Evolutionary conservation across 139 green algal species (phyloP).

Genomic region (Eudorina sp.): DNA sequence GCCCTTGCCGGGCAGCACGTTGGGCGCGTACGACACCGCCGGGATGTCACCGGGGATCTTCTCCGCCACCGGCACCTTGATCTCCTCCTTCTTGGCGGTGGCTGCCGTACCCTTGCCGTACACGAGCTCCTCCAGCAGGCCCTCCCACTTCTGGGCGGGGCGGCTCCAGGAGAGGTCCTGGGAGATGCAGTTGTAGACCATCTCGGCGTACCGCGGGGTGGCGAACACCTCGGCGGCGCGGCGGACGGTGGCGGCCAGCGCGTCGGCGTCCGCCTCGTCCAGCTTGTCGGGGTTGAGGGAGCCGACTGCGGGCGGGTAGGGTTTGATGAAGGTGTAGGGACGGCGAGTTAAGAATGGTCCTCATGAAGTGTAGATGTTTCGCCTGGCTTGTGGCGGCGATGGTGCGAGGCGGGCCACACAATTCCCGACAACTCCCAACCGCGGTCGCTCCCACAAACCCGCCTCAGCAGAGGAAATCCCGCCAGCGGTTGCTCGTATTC

Average conservation of each 20-base stretch:
- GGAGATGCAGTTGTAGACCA: conserved; percentile 92
- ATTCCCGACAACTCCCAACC: no score
- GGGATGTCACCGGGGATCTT: conserved; percentile 50
- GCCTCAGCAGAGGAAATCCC: no score
- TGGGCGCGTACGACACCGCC: conserved; percentile 22
- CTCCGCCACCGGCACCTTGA: conserved; percentile 60
- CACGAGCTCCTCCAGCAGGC: conserved; percentile 80
- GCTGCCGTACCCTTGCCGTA: conserved; percentile 12
- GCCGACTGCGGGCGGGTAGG: conserved; percentile 82
- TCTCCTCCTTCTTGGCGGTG: conserved; percentile 48
- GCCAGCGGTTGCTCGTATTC: no score
- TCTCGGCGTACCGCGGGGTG: conserved; percentile 85
- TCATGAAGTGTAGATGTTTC: no score
- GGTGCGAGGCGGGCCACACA: no score
- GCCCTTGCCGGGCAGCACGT: neutral
- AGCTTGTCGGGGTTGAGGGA: conserved; percentile 87
- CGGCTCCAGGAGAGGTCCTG: conserved; percentile 94
- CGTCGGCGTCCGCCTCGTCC: conserved; percentile 80
- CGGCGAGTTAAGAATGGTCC: no score
- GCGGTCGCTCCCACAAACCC: no score
- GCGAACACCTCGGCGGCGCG: conserved; percentile 74
- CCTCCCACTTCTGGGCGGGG: conserved; percentile 96
- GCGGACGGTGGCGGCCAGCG: conserved; percentile 79
- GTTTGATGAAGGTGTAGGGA: no score
- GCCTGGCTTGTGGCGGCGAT: no score